Base-by-base conservation (phyloP, 1,284 basidiomycete species). In the Wolfiporia cocos region DNA sequence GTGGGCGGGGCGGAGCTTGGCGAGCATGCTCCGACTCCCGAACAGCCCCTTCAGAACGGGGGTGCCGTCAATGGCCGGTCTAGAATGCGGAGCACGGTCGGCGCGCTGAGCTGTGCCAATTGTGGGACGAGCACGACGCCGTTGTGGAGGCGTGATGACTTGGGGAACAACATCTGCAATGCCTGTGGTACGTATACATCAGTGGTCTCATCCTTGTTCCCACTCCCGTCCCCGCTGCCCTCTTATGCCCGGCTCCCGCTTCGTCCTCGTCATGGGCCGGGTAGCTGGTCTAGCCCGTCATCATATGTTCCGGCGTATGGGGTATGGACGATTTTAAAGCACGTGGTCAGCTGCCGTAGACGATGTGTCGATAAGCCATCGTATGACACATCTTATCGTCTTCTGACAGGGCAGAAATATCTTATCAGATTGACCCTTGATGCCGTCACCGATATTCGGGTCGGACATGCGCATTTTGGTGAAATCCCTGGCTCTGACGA, bases 71-170 rank as follows among this genome's bases (percentile, higher is more conserved):
- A 50, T 37, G 68, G 66, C 47, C 60, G 64, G 24, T 51, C 47
- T 19, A 56, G 62, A 40, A 52, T 51, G 33, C 57, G 70, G 14
- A 65, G 73, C 15, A 68, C 75, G 0, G 84, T 92, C 30, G 89
- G 89, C 44, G 90, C 86, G 14, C 66, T 94, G 56, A 83, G 83
- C 58, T 96, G 92, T 65, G 80, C 86, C 32, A 92, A 93, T 63
- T 96, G 92, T 64, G 87, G 88, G 15, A 95, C 92, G 32, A 92
- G 87, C 62, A 95, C 93, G 33, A 97, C 92, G 1, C 92, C 92
- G 11, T 69, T 97, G 4, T 97, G 92, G 92, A 71, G 92, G 57
- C 72, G 92, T 54, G 93, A 96, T 58, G 92, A 94, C 59, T 87
- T 92, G 47, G 92, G 92, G 39, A 88, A 93, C 67, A 92, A 89